Conservation (phyloP, 1,139 yeast genomes). For the Hansenula anomala region DNA sequence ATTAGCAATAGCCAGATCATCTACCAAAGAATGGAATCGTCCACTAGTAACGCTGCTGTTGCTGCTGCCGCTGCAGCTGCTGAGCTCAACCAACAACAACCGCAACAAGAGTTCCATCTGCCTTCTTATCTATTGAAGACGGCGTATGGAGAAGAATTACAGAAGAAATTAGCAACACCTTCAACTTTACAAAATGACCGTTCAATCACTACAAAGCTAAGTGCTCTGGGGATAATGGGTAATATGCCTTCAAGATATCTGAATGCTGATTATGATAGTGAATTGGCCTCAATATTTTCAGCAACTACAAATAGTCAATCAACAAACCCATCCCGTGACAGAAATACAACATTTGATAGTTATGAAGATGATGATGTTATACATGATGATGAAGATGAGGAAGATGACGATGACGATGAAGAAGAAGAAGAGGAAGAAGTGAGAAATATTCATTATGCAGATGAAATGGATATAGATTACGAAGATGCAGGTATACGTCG, state of each 20-base stretch:
- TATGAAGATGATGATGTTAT: constrained; percentile 4
- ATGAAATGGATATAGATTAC: constrained; percentile 4
- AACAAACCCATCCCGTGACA: background rate
- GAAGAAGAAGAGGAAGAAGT: background rate
- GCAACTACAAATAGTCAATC: background rate
- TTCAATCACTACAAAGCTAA: constrained; percentile 8
- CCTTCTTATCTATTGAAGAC: constrained; percentile 16
- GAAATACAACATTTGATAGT: constrained; percentile 7
- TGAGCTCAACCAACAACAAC: no score
- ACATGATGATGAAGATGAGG: constrained; percentile 1
- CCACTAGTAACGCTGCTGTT: no score
- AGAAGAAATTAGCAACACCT: constrained; percentile 5
- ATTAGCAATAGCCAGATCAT: no score
- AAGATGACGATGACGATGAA: constrained; percentile 2
- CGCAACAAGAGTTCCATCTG: constrained; percentile 2
- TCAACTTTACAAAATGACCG: constrained; percentile 1
- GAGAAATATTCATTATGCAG: constrained; percentile 3
- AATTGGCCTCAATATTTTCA: constrained; percentile 9
- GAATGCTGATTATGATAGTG: constrained; percentile 9
- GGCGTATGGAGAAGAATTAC: constrained; percentile 16
- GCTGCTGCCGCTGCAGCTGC: no score
- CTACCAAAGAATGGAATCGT: no score
- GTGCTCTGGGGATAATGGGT: constrained; percentile 19
- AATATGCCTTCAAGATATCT: constrained; percentile 17
- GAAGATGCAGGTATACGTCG: constrained; percentile 4